Conservation (phyloP, 2,329 filamentous ascomycete species). For the Ophiostoma quercus region DNA sequence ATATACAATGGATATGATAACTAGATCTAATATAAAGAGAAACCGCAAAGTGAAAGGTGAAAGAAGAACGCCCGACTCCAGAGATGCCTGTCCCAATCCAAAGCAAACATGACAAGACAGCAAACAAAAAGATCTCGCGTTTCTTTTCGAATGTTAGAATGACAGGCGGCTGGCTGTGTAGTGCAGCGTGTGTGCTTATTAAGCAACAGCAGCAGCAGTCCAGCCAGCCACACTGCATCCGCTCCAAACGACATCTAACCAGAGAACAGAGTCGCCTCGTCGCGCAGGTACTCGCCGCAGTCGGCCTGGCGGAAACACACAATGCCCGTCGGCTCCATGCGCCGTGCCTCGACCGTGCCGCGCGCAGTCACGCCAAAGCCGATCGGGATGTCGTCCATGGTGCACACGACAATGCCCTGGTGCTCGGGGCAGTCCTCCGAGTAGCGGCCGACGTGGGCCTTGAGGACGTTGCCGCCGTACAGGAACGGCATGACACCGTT, state of each 20-base stretch:
- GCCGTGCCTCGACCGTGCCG: slow-evolving; percentile 74
- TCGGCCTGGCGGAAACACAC: slow-evolving; percentile 89
- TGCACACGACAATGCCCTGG: slow-evolving; percentile 82
- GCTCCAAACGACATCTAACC: slow-evolving; percentile 17
- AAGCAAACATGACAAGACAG: slow-evolving; percentile 11
- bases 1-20: slow-evolving; percentile 7
- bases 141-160: not conserved
- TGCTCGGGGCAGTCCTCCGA: slow-evolving; percentile 91
- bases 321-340: slow-evolving; percentile 84
- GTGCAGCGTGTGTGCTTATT: too few species aligned
- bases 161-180: too few species aligned
- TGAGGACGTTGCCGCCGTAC: slow-evolving; percentile 84
- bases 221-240: too few species aligned
- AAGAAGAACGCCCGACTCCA: slow-evolving; percentile 15
- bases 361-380: slow-evolving; percentile 91
- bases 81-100: slow-evolving; percentile 16
- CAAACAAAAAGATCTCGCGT: slow-evolving; percentile 13
- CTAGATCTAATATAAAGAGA: not conserved
- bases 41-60: not conserved
- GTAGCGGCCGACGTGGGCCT: slow-evolving; percentile 68
- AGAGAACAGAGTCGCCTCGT: slow-evolving; percentile 64
- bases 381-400: slow-evolving; percentile 88
- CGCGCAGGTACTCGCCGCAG: slow-evolving; percentile 88
- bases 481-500: slow-evolving; percentile 98
- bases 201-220: too few species aligned